Conservation (phyloP, 2,329 filamentous ascomycete species). For the Tothia fuscella region DNA sequence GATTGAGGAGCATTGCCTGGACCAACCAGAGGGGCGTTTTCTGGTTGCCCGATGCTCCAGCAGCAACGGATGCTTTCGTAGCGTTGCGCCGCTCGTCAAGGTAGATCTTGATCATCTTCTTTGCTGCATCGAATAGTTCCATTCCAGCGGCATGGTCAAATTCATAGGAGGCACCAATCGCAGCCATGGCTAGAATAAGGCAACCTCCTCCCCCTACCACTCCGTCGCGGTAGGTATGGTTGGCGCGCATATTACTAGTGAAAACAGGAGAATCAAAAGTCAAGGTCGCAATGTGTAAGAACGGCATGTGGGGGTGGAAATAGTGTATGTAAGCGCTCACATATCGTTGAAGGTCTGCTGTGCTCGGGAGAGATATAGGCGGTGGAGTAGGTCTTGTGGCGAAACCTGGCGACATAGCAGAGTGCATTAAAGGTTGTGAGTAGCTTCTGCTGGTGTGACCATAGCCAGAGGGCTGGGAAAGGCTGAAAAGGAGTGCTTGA, state of each 20-base stretch:
- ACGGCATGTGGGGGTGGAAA: slow-evolving; percentile 91
- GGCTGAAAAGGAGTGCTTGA: slow-evolving; percentile 48
- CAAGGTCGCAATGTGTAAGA: slow-evolving; percentile 81
- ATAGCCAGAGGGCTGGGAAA: slow-evolving; percentile 47
- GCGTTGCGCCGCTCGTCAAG: slow-evolving; percentile 77
- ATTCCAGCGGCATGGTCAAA: slow-evolving; percentile 67
- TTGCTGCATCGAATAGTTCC: slow-evolving; percentile 82
- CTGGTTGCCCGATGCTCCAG: slow-evolving; percentile 48
- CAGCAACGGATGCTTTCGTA: slow-evolving; percentile 23
- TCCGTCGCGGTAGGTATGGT: slow-evolving; percentile 24
- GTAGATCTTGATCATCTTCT: slow-evolving; percentile 90
- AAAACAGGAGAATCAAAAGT: slow-evolving; percentile 73
- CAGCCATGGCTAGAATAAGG: slow-evolving; percentile 75
- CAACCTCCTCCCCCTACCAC: slow-evolving; percentile 72
- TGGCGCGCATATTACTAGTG: slow-evolving; percentile 46
- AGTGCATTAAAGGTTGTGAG: slow-evolving; percentile 45
- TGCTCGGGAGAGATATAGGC: slow-evolving; percentile 51
- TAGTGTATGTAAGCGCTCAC: slow-evolving; percentile 82
- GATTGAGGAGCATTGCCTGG: slow-evolving; percentile 91
- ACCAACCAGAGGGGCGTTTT: slow-evolving; percentile 87
- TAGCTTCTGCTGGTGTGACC: slow-evolving; percentile 43
- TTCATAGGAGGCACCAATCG: slow-evolving; percentile 80
- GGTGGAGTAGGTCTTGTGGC: slow-evolving; percentile 35
- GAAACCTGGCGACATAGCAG: slow-evolving; percentile 33
- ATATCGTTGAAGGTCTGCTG: slow-evolving; percentile 77